These are phyloP conservation scores for Glaciozyma antarctica DNA, from an alignment of 768 basidiomycete species.

Conservation along the genomic window DNA sequence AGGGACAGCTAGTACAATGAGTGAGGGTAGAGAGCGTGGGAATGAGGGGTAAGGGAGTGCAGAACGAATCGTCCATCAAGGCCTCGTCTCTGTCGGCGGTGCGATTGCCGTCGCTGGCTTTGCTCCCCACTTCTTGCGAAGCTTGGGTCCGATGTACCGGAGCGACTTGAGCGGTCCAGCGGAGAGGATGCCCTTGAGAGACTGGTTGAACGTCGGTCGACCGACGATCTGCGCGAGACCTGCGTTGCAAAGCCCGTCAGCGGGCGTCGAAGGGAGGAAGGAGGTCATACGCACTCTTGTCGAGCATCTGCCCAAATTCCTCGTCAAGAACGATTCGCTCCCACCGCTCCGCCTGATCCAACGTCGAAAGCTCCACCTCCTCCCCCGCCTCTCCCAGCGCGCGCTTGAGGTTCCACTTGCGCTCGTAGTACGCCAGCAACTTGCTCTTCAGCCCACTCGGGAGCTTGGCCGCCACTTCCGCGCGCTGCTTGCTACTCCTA, in stretches of 20 bases:
- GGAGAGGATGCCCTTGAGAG: slow-evolving; percentile 33
- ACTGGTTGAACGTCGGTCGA: slow-evolving; percentile 33
- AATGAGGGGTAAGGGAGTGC: neutral
- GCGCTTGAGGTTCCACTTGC: slow-evolving; percentile 26
- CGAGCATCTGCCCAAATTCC: slow-evolving; percentile 22
- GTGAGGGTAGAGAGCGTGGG: neutral
- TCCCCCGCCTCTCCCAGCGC: slow-evolving; percentile 7
- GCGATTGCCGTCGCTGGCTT: neutral
- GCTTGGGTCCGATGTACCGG: slow-evolving; percentile 22
- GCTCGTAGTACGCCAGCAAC: slow-evolving; percentile 30
- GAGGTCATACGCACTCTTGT: slow-evolving; percentile 24
- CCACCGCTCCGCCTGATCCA: slow-evolving; percentile 27
- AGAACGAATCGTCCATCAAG: no score
- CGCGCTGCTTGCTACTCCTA: slow-evolving; percentile 54
- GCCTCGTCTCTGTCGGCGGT: slow-evolving; percentile 1
- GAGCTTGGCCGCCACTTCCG: slow-evolving; percentile 52
- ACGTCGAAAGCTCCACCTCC: neutral
- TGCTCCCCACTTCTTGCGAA: slow-evolving; percentile 3
- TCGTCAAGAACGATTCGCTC: slow-evolving; percentile 25
- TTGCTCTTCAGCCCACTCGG: slow-evolving; percentile 32
- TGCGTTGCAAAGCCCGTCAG: slow-evolving; percentile 3
- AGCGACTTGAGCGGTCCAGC: slow-evolving; percentile 31
- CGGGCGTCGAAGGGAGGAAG: neutral
- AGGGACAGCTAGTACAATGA: neutral
- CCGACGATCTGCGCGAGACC: slow-evolving; percentile 33